Percentiles rank a stretch among this genome's conserved stretches.
These are phyloP conservation scores for Ogataea corticis DNA, from an alignment of 805 yeast genomes.

Conservation along the genomic window DNA sequence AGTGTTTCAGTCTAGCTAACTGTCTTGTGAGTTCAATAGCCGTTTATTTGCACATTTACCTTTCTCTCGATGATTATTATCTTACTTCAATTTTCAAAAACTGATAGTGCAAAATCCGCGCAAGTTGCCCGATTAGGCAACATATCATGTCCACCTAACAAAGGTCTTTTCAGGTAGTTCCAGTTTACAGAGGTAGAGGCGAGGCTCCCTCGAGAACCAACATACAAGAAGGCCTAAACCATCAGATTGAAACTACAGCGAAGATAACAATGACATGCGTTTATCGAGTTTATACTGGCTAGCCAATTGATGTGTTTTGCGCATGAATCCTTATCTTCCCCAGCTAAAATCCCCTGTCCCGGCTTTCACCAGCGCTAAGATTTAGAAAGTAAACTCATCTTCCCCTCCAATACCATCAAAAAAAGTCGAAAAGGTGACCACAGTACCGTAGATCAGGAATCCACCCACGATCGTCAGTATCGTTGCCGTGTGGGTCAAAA, in stretches of 20 bases:
- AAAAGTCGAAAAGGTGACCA: conserved; percentile 77
- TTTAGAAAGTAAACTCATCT: conserved; percentile 34
- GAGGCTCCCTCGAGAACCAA: no score
- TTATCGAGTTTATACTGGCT: no score
- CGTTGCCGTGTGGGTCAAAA: conserved; percentile 71
- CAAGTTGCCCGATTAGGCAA: conserved; percentile 5
- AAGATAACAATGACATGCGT: no score
- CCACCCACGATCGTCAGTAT: conserved; percentile 84
- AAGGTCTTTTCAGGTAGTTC: not conserved
- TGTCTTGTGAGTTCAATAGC: no score
- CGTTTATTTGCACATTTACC: not conserved
- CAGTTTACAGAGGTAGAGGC: no score
- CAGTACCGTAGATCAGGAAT: conserved; percentile 75
- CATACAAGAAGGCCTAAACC: no score
- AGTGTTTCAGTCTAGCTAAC: no score
- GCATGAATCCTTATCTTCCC: no score
- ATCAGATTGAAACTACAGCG: no score
- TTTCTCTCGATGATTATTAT: not conserved
- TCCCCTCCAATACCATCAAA: conserved; percentile 58
- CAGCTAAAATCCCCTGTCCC: no score
- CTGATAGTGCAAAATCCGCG: not conserved
- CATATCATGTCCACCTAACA: not conserved
- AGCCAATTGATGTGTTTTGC: no score
- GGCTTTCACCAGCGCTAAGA: not conserved
- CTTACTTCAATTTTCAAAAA: not conserved